Conservation (phyloP, 805 yeast species). For the Pichia insulana region DNA sequence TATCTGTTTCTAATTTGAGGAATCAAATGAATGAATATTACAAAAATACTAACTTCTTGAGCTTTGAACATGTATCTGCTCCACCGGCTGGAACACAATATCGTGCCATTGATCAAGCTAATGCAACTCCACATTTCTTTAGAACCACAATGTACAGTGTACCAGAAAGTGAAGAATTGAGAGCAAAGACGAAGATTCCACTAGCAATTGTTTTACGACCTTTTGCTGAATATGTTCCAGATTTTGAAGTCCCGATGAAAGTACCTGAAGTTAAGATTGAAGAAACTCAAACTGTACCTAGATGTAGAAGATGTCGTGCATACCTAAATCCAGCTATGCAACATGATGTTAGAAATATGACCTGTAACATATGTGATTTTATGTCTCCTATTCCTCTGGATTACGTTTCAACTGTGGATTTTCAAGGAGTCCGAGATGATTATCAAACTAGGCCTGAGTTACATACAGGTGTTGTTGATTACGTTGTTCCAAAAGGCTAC, state of each 20-base stretch:
- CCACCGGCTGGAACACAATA: constrained; percentile 74
- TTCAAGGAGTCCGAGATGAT: constrained; percentile 56
- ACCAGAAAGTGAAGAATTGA: constrained; percentile 64
- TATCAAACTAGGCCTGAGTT: constrained; percentile 63
- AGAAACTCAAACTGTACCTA: constrained; percentile 56
- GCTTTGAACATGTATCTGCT: constrained; percentile 72
- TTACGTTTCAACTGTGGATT: constrained; percentile 55
- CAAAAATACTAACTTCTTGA: constrained; percentile 43
- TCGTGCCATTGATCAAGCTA: constrained; percentile 71
- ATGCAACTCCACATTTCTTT: constrained; percentile 71
- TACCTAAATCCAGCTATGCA: constrained; percentile 81
- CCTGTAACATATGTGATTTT: constrained; percentile 83
- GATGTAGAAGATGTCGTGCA: constrained; percentile 88
- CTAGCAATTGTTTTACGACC: constrained; percentile 77
- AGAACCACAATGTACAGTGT: constrained; percentile 74
- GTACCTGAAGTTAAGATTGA: constrained; percentile 65
- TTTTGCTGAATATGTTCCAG: constrained; percentile 51
- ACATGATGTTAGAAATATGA: constrained; percentile 52
- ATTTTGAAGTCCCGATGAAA: constrained; percentile 34
- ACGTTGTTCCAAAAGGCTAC: constrained; percentile 67
- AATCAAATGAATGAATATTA: constrained; percentile 27
- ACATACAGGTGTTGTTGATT: constrained; percentile 76
- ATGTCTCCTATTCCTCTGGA: constrained; percentile 61
- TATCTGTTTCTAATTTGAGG: constrained; percentile 32
- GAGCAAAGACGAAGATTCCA: constrained; percentile 67